Base-by-base conservation (phyloP, 2,329 filamentous ascomycete genomes). In the Ophiocordyceps camponoti-saundersi region DNA sequence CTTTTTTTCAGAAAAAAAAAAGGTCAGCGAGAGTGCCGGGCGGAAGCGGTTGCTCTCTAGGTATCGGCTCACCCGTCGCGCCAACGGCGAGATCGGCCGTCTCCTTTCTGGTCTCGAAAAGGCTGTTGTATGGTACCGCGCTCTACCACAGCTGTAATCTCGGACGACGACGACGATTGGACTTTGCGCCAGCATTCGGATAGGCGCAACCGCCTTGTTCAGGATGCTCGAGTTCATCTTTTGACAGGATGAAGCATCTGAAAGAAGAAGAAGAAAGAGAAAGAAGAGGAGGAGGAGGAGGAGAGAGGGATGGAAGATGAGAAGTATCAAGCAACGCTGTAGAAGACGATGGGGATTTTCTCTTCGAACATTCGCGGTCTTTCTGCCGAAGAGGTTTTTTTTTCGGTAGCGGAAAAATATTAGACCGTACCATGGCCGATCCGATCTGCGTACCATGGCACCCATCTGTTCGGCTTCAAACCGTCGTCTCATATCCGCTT, bases 191-290 rank as follows among this genome's bases (percentile, higher is more conserved):
- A 73, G 56, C 51, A 65, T 61, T 53, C 70, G 68, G 56, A 63
- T 61, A 34, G 70, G 70, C 53, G 64, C 61, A 51, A 63, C 63
- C 44, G 67, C 65, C 60, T 70, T 73, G 50, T 63, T 63, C 49
- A 72, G 53, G 52, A 71, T 56, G 55, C 59, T 67, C 40, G 69
- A 62, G 56, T 71, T 73, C 71, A 73, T 73, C 42, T 52, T 63
- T 2, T 2, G 11, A 2, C 21, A 16, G 40, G 1, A 3, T 13
- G 12, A 13, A 11, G 40, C 20, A 42, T 42, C 40, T 22, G 21
- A 23, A 21, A 15, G 13, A 12, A n/a, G 40, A 16, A 13, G 21
- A n/a, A n/a, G n/a, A n/a, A 21, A 15, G 13, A 12, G 8, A 21
- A 16, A 13, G 21, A 23, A 15, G 12, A 12, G 40, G 6, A 15